A percentile compares a stretch with the other conserved stretches of the same genome.
phyloP scores from a whole-genome alignment of 371 early-diverging fungal genomes.

The Dinochytrium kinnereticum region DNA sequence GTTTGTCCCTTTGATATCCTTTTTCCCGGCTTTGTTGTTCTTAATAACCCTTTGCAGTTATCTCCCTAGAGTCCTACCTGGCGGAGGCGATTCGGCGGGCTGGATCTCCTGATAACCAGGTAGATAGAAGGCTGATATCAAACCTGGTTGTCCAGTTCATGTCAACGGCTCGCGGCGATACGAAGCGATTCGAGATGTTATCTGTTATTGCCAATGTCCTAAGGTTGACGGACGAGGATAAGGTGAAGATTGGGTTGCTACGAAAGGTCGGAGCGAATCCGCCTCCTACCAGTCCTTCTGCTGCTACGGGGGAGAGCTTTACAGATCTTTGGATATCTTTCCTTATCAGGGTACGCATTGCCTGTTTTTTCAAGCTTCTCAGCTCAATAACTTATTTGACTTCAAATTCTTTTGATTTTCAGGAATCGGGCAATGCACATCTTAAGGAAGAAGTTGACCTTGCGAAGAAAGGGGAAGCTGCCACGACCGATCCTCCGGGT shows the following conservation, averaged over 20 bases:
- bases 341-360: constrained; percentile 46
- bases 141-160: constrained; percentile 86
- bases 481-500: neutral
- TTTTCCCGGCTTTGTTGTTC: too few species aligned
- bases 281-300: constrained; percentile 23
- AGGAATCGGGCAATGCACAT: constrained; percentile 16
- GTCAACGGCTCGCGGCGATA: constrained; percentile 82
- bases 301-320: constrained; percentile 62
- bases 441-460: neutral
- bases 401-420: neutral
- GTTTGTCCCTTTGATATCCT: neutral
- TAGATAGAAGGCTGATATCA: constrained; percentile 64
- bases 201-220: constrained; percentile 86
- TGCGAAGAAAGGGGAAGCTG: neutral
- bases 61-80: constrained; percentile 36
- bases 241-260: constrained; percentile 80
- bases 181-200: constrained; percentile 87
- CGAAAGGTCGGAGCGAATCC: constrained; percentile 58
- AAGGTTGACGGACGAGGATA: constrained; percentile 85
- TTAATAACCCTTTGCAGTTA: constrained; percentile 10
- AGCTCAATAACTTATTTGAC: neutral
- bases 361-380: neutral
- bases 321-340: constrained; percentile 90
- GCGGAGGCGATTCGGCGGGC: constrained; percentile 39
- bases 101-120: constrained; percentile 30